phyloP scores from a whole-genome alignment of 2,329 filamentous ascomycete species.

The Aspergillus ibericus region DNA sequence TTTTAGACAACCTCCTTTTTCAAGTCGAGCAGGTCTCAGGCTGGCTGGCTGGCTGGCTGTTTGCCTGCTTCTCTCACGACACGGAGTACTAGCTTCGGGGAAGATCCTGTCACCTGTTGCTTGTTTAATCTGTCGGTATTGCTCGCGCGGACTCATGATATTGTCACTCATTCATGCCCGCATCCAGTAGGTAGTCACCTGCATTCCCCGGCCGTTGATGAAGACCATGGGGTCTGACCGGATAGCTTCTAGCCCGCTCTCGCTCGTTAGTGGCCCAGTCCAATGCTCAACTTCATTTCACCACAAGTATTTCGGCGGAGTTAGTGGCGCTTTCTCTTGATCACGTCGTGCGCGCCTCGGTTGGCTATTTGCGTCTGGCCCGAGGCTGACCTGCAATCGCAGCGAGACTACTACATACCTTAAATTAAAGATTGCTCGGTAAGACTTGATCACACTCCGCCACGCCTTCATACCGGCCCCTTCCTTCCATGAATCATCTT shows the following conservation, averaged over 20 bases:
- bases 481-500: not conserved
- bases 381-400: not conserved
- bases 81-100: not conserved
- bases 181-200: not conserved
- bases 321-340: not conserved
- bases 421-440: constrained; percentile 9
- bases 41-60: no score
- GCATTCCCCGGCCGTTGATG: not conserved
- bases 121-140: not conserved
- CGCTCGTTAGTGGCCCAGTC: not conserved
- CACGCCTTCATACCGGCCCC: not conserved
- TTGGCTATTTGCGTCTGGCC: not conserved
- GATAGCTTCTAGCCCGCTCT: not conserved
- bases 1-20: not conserved
- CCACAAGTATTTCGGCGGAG: not conserved
- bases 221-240: not conserved
- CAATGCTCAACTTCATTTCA: not conserved
- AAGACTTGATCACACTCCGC: constrained; percentile 6
- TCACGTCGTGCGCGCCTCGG: not conserved
- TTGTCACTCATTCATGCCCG: not conserved
- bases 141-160: not conserved
- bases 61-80: not conserved
- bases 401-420: not conserved
- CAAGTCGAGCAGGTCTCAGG: not conserved
- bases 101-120: not conserved